Evolutionary conservation across 352 stramenopile genomes (phyloP).

Genomic region (Globisporangium emineosum): DNA sequence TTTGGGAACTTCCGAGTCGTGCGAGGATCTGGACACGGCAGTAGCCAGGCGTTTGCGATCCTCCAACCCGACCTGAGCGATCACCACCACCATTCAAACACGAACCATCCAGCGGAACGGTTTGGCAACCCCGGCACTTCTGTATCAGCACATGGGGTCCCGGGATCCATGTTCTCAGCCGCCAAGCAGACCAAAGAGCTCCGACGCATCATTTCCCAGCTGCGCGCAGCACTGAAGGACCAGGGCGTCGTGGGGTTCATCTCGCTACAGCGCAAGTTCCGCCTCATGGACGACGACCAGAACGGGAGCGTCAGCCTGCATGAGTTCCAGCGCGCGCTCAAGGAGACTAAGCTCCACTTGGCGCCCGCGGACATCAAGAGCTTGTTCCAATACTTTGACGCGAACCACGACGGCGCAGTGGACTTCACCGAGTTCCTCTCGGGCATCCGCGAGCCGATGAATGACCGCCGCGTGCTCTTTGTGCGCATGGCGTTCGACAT

Average conservation of each 20-base stretch:
- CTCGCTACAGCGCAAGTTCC: conserved; percentile 73
- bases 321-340: conserved; percentile 77
- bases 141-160: background rate
- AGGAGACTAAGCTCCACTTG: conserved; percentile 50
- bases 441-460: conserved; percentile 73
- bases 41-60: conserved; percentile 54
- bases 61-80: conserved; percentile 58
- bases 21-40: conserved; percentile 43
- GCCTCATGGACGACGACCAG: conserved; percentile 74
- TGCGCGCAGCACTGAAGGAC: conserved; percentile 46
- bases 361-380: conserved; percentile 47
- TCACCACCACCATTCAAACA: conserved; percentile 23
- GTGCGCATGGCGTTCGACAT: conserved; percentile 87
- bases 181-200: conserved; percentile 49
- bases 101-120: background rate
- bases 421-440: conserved; percentile 86
- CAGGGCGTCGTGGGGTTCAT: conserved; percentile 71
- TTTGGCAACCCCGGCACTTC: background rate
- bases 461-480: conserved; percentile 71
- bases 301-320: conserved; percentile 71
- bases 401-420: conserved; percentile 68
- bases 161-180: conserved; percentile 20
- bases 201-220: conserved; percentile 48
- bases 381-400: conserved; percentile 84
- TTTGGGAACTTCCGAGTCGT: conserved; percentile 18